Evolutionary conservation across 2,329 filamentous ascomycete species (phyloP).

Genomic region (Trichoderma sp.): DNA sequence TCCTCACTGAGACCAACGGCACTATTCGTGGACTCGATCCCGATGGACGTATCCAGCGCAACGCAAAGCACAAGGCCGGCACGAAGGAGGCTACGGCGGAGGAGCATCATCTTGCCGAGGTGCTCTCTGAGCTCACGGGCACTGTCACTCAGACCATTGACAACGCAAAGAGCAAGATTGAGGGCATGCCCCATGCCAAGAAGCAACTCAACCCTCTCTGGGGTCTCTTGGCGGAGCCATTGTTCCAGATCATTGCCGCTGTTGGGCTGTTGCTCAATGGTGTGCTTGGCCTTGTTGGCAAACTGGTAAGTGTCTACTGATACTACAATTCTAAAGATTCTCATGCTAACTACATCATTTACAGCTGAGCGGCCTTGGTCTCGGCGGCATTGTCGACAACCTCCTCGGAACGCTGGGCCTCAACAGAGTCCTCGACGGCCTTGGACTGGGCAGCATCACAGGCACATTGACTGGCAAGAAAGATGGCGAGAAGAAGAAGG

Average conservation of each 20-base stretch:
- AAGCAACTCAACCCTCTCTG: constrained; percentile 92
- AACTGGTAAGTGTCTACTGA: constrained; percentile 55
- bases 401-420: constrained; percentile 78
- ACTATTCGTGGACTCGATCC: constrained; percentile 86
- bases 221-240: constrained; percentile 78
- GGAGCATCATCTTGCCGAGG: constrained; percentile 81
- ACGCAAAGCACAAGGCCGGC: constrained; percentile 80
- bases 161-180: constrained; percentile 83
- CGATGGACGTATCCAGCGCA: constrained; percentile 80
- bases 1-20: constrained; percentile 85
- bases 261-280: constrained; percentile 82
- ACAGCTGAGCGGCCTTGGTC: constrained; percentile 73
- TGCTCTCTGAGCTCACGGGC: constrained; percentile 83
- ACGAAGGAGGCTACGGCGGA: constrained; percentile 69
- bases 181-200: constrained; percentile 92
- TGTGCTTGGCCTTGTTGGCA: constrained; percentile 82
- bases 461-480: constrained; percentile 52
- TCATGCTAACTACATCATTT: background rate
- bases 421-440: constrained; percentile 71
- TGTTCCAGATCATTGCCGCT: constrained; percentile 90
- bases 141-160: constrained; percentile 84
- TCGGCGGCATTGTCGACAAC: constrained; percentile 79
- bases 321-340: background rate
- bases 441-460: constrained; percentile 64
- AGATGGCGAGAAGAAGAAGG: constrained; percentile 37